Percentiles rank a stretch among this genome's conserved stretches.
phyloP scores from a whole-genome alignment of 2,329 filamentous ascomycete genomes.

The Graphilbum fragrans region DNA sequence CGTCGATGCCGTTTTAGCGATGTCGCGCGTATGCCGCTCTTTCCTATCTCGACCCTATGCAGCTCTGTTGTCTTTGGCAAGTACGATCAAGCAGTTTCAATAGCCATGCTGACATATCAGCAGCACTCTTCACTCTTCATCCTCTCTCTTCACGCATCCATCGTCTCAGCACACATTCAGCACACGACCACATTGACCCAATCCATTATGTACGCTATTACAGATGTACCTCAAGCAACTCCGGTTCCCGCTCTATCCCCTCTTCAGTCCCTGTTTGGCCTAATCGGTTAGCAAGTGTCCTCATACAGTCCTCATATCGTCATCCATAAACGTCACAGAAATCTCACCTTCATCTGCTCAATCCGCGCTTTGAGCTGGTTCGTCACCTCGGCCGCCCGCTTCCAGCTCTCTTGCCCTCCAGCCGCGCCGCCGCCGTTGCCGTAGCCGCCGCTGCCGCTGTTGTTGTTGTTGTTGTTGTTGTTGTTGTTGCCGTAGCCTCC shows the following conservation, averaged over 20 bases:
- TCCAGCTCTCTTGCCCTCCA: conserved; percentile 82
- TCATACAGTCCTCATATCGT: background rate
- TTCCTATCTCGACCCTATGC: too few relatives aligned
- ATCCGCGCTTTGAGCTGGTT: conserved; percentile 95
- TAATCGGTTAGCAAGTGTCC: background rate
- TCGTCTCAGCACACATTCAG: too few relatives aligned
- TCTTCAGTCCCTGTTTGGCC: conserved; percentile 11
- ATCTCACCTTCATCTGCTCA: conserved; percentile 83
- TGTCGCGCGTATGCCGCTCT: too few relatives aligned
- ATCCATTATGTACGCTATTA: too few relatives aligned
- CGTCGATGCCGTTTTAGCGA: too few relatives aligned
- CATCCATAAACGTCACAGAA: background rate
- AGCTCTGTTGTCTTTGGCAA: too few relatives aligned
- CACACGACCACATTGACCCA: too few relatives aligned
- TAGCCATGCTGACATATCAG: too few relatives aligned
- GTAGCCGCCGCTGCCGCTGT: conserved; percentile 5
- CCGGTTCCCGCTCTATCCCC: conserved; percentile 4
- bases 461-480: conserved; percentile 5
- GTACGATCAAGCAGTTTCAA: too few relatives aligned
- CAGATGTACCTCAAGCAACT: too few relatives aligned
- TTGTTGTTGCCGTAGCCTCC: conserved; percentile 1
- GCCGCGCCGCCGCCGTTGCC: conserved; percentile 12
- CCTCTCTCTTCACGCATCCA: too few relatives aligned
- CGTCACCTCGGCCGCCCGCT: conserved; percentile 90
- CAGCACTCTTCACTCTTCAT: too few relatives aligned